Percentiles rank a stretch among this genome's conserved stretches.
Evolutionary conservation across 2,329 filamentous ascomycete genomes (phyloP).

Genomic region (Sarocladiaceae sp.): DNA sequence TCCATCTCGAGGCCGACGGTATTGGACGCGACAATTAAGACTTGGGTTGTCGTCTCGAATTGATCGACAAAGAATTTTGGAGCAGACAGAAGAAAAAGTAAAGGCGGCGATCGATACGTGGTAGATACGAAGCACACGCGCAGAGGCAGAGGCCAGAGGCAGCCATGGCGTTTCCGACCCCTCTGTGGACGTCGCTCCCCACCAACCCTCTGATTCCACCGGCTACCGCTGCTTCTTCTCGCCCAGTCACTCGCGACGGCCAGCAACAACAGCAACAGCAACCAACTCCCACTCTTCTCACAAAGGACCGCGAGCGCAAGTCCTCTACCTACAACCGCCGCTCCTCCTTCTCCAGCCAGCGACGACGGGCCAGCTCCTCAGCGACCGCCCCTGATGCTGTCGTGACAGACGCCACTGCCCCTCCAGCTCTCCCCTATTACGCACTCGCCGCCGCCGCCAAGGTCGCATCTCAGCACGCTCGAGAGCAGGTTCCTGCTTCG

Average conservation of each 20-base stretch:
- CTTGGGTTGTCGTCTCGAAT: too few species aligned
- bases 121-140: too few species aligned
- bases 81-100: too few species aligned
- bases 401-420: conserved; percentile 39
- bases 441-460: conserved; percentile 44
- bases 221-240: conserved; percentile 1
- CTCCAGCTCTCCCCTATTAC: conserved; percentile 49
- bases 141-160: too few species aligned
- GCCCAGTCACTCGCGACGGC: conserved; percentile 5
- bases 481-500: conserved; percentile 12
- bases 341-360: conserved; percentile 42
- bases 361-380: conserved; percentile 31
- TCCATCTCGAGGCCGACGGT: too few species aligned
- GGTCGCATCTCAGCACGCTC: conserved; percentile 22
- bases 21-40: too few species aligned
- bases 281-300: neutral
- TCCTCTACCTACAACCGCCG: conserved; percentile 48
- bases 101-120: too few species aligned
- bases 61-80: too few species aligned
- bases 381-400: conserved; percentile 22
- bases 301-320: conserved; percentile 33
- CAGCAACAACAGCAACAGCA: neutral
- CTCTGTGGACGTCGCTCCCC: conserved; percentile 7
- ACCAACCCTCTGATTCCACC: conserved; percentile 6
- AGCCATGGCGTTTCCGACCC: conserved; percentile 7